Evolutionary conservation across 441 rosid species (phyloP).

Genomic region (Bocquillonia castaneifolia): DNA sequence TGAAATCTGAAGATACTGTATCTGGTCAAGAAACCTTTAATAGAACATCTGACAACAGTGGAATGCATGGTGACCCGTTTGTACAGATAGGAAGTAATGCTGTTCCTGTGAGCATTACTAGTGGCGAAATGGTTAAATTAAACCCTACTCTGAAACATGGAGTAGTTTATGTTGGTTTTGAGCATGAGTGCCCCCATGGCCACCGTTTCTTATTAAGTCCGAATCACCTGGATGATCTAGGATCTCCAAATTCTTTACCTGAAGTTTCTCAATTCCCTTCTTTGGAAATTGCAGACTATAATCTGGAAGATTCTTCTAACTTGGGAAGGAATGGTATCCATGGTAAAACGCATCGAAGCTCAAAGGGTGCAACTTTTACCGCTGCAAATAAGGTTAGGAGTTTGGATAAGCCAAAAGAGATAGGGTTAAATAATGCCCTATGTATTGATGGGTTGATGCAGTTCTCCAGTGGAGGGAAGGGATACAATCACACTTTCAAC

Average conservation of each 20-base stretch:
- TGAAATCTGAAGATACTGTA: constrained; percentile 34
- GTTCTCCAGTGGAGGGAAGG: constrained; percentile 35
- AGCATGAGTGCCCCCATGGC: constrained; percentile 82
- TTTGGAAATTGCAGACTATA: constrained; percentile 33
- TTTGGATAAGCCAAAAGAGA: constrained; percentile 41
- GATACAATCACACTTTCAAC: constrained; percentile 30
- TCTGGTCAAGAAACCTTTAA: constrained; percentile 30
- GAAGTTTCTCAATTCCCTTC: constrained; percentile 35
- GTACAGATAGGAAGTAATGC: constrained; percentile 54
- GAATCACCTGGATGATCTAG: constrained; percentile 61
- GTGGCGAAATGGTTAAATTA: constrained; percentile 34
- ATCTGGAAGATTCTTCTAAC: constrained; percentile 34
- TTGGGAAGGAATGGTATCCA: constrained; percentile 35
- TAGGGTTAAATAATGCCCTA: constrained; percentile 29
- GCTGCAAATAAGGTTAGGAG: constrained; percentile 41
- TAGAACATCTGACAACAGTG: constrained; percentile 30
- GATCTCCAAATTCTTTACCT: constrained; percentile 41
- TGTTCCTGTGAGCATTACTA: constrained; percentile 43
- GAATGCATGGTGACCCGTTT: constrained; percentile 35
- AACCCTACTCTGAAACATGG: constrained; percentile 39
- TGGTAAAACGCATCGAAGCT: constrained; percentile 43
- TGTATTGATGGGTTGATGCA: constrained; percentile 24
- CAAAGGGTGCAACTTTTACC: constrained; percentile 34
- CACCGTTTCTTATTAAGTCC: constrained; percentile 64
- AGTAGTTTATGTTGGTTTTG: constrained; percentile 68